Evolutionary conservation across 2,329 filamentous ascomycete species (phyloP), one percentile per base, ranked within the genome.

Genomic region (Aspergillus novoparasiticus): DNA sequence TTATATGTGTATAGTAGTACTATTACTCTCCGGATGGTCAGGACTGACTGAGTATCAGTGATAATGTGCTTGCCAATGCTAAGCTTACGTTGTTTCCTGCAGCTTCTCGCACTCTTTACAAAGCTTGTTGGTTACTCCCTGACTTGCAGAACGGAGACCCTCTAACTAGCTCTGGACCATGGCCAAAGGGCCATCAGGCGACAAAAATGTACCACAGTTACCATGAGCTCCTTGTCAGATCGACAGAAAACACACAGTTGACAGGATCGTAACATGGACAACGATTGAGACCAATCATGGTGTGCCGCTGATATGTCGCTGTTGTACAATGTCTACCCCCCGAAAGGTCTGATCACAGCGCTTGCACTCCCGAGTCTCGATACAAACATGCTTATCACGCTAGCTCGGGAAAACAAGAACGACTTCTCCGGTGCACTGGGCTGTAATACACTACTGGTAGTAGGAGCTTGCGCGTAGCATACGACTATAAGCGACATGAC

Each of bases 311-410:
- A 21, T 54, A 36, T 55, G 51, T 55, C 51, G 28, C 21, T 26
- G 51, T 55, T 39, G 51, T 39, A 55, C 51, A 55, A 36, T 55
- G 51, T 39, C n/a, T 39, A 23, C 23, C 51, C n/a, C 21, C n/a
- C 12, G 21, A 39, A 55, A 39, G 32, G 51, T 55, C 51, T 39
- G 51, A 39, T 55, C 51, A 55, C 32, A 26, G 51, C 51, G 30
- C 50, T 34, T 53, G 30, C 50, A 53, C 16, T 32, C 30, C 30
- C 46, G 46, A 50, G 30, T 21, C 36, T 21, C 32, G 30, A 36
- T 23, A 36, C 51, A 32, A 32, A 53, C 5, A 16, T 34, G 50
- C 19, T 54, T 54, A 36, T 28, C 19, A 53, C 48, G n/a, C 30
- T 11, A 54, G 5, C 36, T 6, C 21, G 36, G 14, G n/a, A 6